Base-by-base conservation (phyloP, 352 stramenopile species). In the Globisporangium cederbergense region DNA sequence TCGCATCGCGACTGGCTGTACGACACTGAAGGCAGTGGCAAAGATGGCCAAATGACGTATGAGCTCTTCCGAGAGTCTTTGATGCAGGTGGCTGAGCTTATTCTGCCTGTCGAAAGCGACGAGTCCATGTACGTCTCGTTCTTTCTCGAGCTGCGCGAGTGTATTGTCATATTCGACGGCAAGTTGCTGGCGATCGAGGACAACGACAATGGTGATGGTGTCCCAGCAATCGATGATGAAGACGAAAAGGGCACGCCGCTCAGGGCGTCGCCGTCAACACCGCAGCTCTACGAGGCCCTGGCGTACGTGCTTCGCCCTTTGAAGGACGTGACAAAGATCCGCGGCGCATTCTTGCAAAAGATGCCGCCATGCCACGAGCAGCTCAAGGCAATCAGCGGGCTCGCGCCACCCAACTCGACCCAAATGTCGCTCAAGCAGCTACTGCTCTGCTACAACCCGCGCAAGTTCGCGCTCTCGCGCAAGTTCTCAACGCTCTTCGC, bases 371-470 rank as follows among this genome's bases (percentile, higher is more conserved):
- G 67, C 25, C 72, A 60, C 25, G 83, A 90, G 22, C 67, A 79
- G 18, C 65, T 90, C 30, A 70, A 73, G 45, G 65, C 61, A 46
- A 78, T 92, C 22, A 69, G 70, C 13, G 79, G 76, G 7, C 66
- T 90, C 4, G 56, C 68, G 53, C 70, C 72, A 36, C 81, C 81
- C 4, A 70, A 92, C 50, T 71, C 74, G 22, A 73, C 77, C 38
- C 62, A 49, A 14, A 87, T 90, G 83, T 92, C 83, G 36, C 79
- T 92, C 60, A 92, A 90, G 58, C 79, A 92, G 67, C 68, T 92
- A 11, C 64, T 92, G 55, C 60, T 92, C 28, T 69, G 70, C 70
- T 90, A 88, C 66, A 92, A 89, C 65, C 81, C 83, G 38, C 76
- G 81, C 22, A 92, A 91, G 68, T 82, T 88, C 22, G 73, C 79